These are phyloP conservation scores for Fomitopsis betulina DNA, from an alignment of 1,284 basidiomycete species.

Conservation along the genomic window DNA sequence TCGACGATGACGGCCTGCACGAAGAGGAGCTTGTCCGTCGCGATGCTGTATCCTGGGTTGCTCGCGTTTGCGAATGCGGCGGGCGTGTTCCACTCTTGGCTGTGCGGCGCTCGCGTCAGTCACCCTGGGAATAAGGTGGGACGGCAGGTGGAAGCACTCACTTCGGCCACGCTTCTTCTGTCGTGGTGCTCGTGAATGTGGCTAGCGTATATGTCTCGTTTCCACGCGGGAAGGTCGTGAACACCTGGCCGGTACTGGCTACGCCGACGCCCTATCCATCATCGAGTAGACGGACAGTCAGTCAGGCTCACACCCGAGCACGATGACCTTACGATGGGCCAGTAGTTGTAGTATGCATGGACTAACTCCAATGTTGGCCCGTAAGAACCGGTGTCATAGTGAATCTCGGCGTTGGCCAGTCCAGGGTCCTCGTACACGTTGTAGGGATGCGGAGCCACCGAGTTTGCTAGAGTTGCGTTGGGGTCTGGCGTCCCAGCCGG, in stretches of 20 bases:
- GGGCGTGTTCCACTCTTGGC: conserved; percentile 20
- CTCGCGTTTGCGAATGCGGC: conserved; percentile 14
- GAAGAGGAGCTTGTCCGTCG: conserved; percentile 24
- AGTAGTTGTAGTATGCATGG: conserved; percentile 19
- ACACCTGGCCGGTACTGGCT: conserved; percentile 15
- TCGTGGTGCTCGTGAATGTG: conserved; percentile 14
- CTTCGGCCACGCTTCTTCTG: conserved; percentile 18
- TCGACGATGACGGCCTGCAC: conserved; percentile 26
- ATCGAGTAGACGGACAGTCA: neutral
- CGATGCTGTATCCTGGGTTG: conserved; percentile 17
- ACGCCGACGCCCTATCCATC: conserved; percentile 16
- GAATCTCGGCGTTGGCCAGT: conserved; percentile 9
- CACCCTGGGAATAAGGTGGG: too few species aligned
- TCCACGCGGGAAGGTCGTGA: conserved; percentile 18
- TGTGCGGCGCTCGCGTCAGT: neutral
- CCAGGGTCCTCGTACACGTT: conserved; percentile 8
- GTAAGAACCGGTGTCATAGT: conserved; percentile 17
- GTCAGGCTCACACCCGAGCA: neutral
- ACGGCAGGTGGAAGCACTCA: neutral
- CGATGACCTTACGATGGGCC: conserved; percentile 15
- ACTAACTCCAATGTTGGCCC: conserved; percentile 16
- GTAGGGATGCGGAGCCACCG: conserved; percentile 7
- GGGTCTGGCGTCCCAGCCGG: conserved; percentile 18
- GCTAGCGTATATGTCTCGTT: conserved; percentile 21
- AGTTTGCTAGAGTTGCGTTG: conserved; percentile 16